Base-by-base conservation (phyloP, 768 basidiomycete genomes). In the Trametes meyenii region DNA sequence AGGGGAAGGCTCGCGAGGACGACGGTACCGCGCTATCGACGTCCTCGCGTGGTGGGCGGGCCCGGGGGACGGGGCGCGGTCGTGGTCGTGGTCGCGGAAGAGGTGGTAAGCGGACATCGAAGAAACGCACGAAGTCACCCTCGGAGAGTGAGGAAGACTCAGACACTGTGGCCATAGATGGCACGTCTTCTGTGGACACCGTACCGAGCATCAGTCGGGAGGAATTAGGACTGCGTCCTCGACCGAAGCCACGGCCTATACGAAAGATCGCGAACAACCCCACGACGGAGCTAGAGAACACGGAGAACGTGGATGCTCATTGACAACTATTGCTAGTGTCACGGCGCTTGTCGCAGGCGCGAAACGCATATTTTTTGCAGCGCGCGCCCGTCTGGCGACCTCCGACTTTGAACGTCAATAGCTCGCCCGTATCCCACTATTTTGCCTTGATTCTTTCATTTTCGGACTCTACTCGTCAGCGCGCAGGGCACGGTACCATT, bases 211-310 rank as follows among this genome's bases (percentile, higher is more conserved):
- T 59, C 0, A 64, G 50, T 23, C 26, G 62, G 29, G 62, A 64
- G 36, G 58, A 64, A 43, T 43, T 75, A 0, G 71, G 72, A 33
- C 62, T 82, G 38, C 78, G 83, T 19, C 79, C 79, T 19, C 74
- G 80, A 39, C 77, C 77, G 39, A 79, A 75, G 44, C 60, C 61
- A 44, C 53, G 64, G n/a, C 59, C 59, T 16, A 45, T 61, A 1
- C 58, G 45, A 24, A 39, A 55, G 33, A 21, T 40, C 5, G 26
- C 29, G n/a, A n/a, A n/a, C 5, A 17, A 7, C 16, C 24, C 33
- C 12, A 46, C 24, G 2, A 53, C 26, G 7, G 40, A 49, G 35
- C n/a, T n/a, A n/a, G n/a, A n/a, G n/a, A n/a, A n/a, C n/a, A n/a
- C n/a, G n/a, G 50, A 43, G n/a, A 46, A 43, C 13, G 19, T 21